Evolutionary conservation across 75 land plant genomes (phyloP), one percentile per base, ranked within the genome.

Genomic region (Selaginella tamariscina): DNA sequence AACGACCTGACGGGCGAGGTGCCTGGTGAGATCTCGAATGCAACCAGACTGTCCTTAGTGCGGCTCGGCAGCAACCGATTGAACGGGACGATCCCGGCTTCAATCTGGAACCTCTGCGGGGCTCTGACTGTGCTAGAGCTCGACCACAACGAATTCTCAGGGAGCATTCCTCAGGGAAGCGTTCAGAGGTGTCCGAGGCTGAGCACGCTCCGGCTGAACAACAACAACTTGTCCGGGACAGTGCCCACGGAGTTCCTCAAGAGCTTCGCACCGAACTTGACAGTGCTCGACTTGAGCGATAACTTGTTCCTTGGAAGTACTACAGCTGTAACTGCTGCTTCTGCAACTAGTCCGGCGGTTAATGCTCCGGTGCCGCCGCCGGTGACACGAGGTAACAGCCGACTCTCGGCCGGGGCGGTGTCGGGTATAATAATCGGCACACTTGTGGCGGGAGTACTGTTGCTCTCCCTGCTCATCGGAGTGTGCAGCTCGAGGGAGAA

Each of bases 381-480:
- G 5, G 5, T 15, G 11, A 39, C 49, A 15, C n/a, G n/a, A n/a
- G 49, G 49, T 5, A 5, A 5, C 11, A 39, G 49, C 49, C 5
- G 15, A 15, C 15, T 39, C 5, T 39, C 62, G 8, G 62, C 62
- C n/a, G 62, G 62, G 21, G 27, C 26, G 23, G 62, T 59, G 21
- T 21, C 62, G 9, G 62, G 62, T 26, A 23, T 59, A 5, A 59
- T 59, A 59, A 59, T 59, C 21, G 62, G 62, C 2, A 23, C n/a
- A 2, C 62, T 59, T 8, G 62, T 59, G 23, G 62, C 62, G 8
- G 21, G 18, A 9, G 62, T 59, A 2, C 62, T 59, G 21, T n/a
- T 59, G 21, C 23, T 59, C 5, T 59, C 62, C 5, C 62, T 59
- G 8, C 26, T 21, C 62, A 59, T 59, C 26, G 62, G 62, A n/a